Evolutionary conservation across 2,329 filamentous ascomycete species (phyloP), one percentile per base, ranked within the genome.

Genomic region (Arthrobotrys sinensis): DNA sequence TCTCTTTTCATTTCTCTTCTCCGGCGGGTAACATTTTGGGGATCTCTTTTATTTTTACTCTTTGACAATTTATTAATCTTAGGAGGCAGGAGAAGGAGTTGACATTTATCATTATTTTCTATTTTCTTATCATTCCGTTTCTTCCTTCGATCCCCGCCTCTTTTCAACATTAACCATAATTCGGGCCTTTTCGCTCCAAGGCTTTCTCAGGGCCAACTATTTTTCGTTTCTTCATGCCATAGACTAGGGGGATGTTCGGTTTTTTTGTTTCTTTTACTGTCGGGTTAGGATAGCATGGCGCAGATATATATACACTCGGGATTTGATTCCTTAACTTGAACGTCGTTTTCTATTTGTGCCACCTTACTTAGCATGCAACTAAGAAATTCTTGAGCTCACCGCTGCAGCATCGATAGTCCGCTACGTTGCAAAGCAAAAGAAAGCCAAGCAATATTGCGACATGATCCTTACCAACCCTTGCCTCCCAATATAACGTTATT

Each of bases 251-350:
- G 46, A 55, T 32, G 19, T 43, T 60, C 52, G 16, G 50, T 46
- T 40, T 70, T 50, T 50, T 60, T 28, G 11, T 69, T 46, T 60
- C 40, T 50, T 63, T 50, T 46, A 34, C 36, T 67, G 36, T 43
- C 19, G 19, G 55, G 34, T 28, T 60, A 43, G 36, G 24, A 21
- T 53, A 38, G 34, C 46, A 75, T 53, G 70, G 70, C 70, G 70
- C 52, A 75, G 16, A 60, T 68, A 28, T 28, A 73, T 72, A 65
- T 60, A 75, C 45, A 62, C 16, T 24, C 40, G 43, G 52, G 70
- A 67, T 62, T 53, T 55, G 14, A 68, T 75, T 75, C 70, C 70
- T 67, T 32, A 11, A 68, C 34, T 57, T 24, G n/a, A 38, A 8
- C 11, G 28, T 66, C 19, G 48, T 55, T 75, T 50, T 28, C 28